phyloP scores from a whole-genome alignment of 2,329 filamentous ascomycete genomes.

The Pyrenophora seminiperda region DNA sequence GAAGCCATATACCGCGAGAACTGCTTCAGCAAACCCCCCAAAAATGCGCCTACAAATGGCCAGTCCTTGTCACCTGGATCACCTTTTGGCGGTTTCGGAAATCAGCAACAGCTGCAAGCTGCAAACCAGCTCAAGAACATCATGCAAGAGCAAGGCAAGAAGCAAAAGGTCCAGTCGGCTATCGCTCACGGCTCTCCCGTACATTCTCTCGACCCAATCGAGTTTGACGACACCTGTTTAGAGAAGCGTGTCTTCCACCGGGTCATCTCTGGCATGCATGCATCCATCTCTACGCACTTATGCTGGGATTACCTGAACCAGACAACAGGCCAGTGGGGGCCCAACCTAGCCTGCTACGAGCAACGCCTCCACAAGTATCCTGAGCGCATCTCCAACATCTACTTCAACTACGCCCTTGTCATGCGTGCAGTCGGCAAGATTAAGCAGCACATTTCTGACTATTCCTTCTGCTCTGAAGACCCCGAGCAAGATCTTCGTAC shows the following conservation, averaged over 20 bases:
- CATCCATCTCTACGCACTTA: slow-evolving; percentile 93
- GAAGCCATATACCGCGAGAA: slow-evolving; percentile 97
- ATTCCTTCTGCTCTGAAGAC: slow-evolving; percentile 93
- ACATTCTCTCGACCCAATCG: slow-evolving; percentile 68
- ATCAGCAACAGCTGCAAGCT: slow-evolving; percentile 57
- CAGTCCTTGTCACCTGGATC: slow-evolving; percentile 44
- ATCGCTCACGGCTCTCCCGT: slow-evolving; percentile 58
- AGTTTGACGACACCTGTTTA: slow-evolving; percentile 87
- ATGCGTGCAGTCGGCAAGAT: slow-evolving; percentile 91
- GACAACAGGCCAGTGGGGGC: slow-evolving; percentile 89
- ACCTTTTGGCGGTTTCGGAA: slow-evolving; percentile 51
- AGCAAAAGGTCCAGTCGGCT: slow-evolving; percentile 65
- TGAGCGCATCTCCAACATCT: slow-evolving; percentile 93
- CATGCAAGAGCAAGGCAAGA: slow-evolving; percentile 64
- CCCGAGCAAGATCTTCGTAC: slow-evolving; percentile 76
- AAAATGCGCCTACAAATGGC: slow-evolving; percentile 39
- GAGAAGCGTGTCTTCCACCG: slow-evolving; percentile 99
- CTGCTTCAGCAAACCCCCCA: slow-evolving; percentile 71
- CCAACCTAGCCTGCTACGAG: slow-evolving; percentile 88
- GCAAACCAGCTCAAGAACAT: slow-evolving; percentile 66
- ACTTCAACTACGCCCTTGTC: slow-evolving; percentile 98
- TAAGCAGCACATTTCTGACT: slow-evolving; percentile 76
- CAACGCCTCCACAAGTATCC: slow-evolving; percentile 81
- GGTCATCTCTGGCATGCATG: slow-evolving; percentile 95
- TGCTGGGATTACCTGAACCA: slow-evolving; percentile 98